phyloP scores from a whole-genome alignment of 1,139 yeast species.

The Pichia norvegensis region DNA sequence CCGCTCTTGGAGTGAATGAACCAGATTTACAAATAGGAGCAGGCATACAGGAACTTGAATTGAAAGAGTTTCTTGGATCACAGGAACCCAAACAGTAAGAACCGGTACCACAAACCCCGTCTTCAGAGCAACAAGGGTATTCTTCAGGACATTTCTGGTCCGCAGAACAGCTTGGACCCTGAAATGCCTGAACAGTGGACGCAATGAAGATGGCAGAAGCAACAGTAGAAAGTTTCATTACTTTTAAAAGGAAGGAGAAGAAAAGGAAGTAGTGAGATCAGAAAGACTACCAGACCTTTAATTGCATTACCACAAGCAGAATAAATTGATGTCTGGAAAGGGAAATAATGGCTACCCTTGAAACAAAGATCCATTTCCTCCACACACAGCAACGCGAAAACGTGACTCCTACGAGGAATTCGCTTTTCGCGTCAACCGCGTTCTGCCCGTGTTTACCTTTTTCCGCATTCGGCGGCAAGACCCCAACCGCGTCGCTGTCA shows the following conservation, averaged over 20 bases:
- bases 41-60: conserved; percentile 61
- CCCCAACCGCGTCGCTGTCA: neutral
- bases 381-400: no score
- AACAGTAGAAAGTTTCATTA: neutral
- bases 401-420: no score
- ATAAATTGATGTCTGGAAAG: no score
- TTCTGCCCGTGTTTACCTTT: no score
- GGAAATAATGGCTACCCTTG: no score
- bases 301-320: no score
- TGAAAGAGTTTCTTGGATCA: conserved; percentile 59
- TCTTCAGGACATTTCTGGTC: conserved; percentile 57
- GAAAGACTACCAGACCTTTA: no score
- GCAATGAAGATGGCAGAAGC: neutral
- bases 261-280: neutral
- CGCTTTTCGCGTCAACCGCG: no score
- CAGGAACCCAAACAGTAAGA: conserved; percentile 76
- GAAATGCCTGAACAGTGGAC: conserved; percentile 7
- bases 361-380: no score
- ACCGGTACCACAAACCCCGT: conserved; percentile 82
- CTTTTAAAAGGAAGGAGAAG: neutral
- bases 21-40: conserved; percentile 31
- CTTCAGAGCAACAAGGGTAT: conserved; percentile 75
- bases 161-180: conserved; percentile 37
- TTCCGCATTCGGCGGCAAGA: no score
- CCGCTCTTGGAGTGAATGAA: conserved; percentile 32